A percentile compares a stretch with the other conserved stretches of the same genome.
These are phyloP conservation scores for Rhizophagus clarus DNA, from an alignment of 192 early-diverging fungal genomes.

Conservation along the genomic window DNA sequence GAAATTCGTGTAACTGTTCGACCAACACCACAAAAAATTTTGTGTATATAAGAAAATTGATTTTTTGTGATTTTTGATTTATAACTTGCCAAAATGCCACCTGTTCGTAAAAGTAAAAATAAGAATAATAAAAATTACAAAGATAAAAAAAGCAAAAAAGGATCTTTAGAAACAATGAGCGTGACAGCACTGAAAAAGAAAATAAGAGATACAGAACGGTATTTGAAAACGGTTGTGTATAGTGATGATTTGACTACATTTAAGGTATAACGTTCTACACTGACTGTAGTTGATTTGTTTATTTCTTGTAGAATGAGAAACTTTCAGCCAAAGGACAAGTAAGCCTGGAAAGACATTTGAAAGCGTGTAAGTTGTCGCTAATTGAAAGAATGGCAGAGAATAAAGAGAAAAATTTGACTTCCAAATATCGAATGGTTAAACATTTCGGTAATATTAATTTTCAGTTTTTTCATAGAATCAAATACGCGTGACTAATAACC, in stretches of 20 bases:
- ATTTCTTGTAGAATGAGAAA: slow-evolving; percentile 31
- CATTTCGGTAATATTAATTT: slow-evolving; percentile 44
- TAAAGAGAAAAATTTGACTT: slow-evolving; percentile 45
- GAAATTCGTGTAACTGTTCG: too few relatives aligned
- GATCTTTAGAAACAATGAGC: slow-evolving; percentile 6
- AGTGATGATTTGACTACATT: too few relatives aligned
- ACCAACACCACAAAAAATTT: too few relatives aligned
- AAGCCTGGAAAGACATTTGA: slow-evolving; percentile 43
- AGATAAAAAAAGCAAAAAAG: neutral
- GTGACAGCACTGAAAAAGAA: slow-evolving; percentile 48
- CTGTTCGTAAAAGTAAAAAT: neutral
- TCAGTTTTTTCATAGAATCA: too few relatives aligned
- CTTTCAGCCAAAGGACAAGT: slow-evolving; percentile 42
- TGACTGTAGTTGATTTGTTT: too few relatives aligned
- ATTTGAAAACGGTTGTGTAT: slow-evolving; percentile 32
- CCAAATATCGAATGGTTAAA: slow-evolving; percentile 52
- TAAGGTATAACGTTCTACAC: too few relatives aligned
- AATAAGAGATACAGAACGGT: slow-evolving; percentile 42
- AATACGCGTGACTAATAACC: neutral
- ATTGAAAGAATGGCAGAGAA: slow-evolving; percentile 46
- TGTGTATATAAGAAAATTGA: too few relatives aligned
- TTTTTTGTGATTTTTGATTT: too few relatives aligned
- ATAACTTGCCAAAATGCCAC: neutral
- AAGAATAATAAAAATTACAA: neutral
- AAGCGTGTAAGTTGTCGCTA: slow-evolving; percentile 45